Evolutionary conservation across 2,329 filamentous ascomycete species (phyloP), one percentile per base, ranked within the genome.

Genomic region (Biscogniauxia marginata): DNA sequence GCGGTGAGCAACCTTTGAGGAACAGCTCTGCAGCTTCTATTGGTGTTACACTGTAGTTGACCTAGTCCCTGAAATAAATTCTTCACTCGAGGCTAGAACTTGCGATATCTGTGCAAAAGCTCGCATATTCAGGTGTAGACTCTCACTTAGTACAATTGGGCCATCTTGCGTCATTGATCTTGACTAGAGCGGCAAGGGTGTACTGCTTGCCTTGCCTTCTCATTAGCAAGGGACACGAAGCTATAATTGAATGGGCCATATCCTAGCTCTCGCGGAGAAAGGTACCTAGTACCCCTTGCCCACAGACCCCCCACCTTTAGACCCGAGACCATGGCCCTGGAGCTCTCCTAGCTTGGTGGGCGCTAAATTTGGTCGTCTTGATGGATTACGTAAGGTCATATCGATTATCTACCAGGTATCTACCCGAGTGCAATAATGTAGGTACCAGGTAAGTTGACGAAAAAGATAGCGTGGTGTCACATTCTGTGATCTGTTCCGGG

Each of bases 281-380:
- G 11, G 11, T 6, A 25, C 11, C 13, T 16, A 16, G 30, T 5
- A 39, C 5, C 30, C 30, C 30, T 39, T 39, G 30, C 30, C 30
- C 30, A n/a, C 11, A 18, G 18, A 18, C 18, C 44, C 44, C 44
- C 7, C 44, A 46, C 20, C n/a, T 46, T 46, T 46, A 18, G 44
- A 46, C 20, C 44, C 44, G 44, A 34, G 6, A 6, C 62, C 58
- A 46, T 54, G 62, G 62, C 23, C 52, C 43, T 49, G 53, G 52
- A 23, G 54, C 58, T 54, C 51, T 19, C 43, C 56, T 54, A 53
- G 50, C 18, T 20, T 30, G 23, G 25, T 2, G 47, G 30, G 39
- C 46, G 34, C 54, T 52, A 52, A 51, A 34, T 50, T 39, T 39
- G 21, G 2, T 23, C 2, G 24, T 22, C 7, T 25, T 13, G 11